These are phyloP conservation scores for Hypoxylon rickii DNA, from an alignment of 495 filamentous ascomycete genomes.

Conservation along the genomic window DNA sequence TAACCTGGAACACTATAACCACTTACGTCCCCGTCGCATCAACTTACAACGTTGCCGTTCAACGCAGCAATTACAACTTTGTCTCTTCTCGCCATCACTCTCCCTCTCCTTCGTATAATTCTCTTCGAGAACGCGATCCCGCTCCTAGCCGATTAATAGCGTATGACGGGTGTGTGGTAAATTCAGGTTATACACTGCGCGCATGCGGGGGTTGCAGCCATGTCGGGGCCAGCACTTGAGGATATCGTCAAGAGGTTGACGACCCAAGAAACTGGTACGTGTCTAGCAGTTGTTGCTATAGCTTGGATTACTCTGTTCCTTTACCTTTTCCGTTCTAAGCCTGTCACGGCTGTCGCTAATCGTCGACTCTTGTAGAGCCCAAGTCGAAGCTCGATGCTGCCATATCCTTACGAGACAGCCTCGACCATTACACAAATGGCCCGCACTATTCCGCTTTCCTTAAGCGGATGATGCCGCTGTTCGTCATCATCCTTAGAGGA, in stretches of 20 bases:
- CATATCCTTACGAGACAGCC: constrained; percentile 79
- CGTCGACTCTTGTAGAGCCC: constrained; percentile 59
- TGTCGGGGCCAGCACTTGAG: constrained; percentile 58
- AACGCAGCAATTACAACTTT: neutral
- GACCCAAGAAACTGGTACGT: constrained; percentile 56
- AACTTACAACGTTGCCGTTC: neutral
- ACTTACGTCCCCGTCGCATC: constrained; percentile 7
- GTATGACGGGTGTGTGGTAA: constrained; percentile 6
- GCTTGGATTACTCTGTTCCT: neutral
- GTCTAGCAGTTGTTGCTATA: neutral
- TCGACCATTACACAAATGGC: constrained; percentile 67
- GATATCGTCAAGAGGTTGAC: constrained; percentile 58
- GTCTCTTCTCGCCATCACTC: too few relatives aligned
- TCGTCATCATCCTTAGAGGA: constrained; percentile 81
- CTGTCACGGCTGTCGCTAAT: neutral
- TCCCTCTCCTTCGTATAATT: too few relatives aligned
- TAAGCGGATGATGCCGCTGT: constrained; percentile 84
- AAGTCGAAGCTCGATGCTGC: constrained; percentile 77
- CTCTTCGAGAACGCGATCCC: neutral
- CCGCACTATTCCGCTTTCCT: constrained; percentile 75
- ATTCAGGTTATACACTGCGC: constrained; percentile 17
- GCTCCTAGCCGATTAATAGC: neutral
- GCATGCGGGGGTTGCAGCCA: constrained; percentile 44
- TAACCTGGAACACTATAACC: too few relatives aligned
- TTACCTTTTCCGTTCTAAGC: neutral